Base-by-base conservation (phyloP, 192 early-diverging fungal species). In the Dissophora globulifera region DNA sequence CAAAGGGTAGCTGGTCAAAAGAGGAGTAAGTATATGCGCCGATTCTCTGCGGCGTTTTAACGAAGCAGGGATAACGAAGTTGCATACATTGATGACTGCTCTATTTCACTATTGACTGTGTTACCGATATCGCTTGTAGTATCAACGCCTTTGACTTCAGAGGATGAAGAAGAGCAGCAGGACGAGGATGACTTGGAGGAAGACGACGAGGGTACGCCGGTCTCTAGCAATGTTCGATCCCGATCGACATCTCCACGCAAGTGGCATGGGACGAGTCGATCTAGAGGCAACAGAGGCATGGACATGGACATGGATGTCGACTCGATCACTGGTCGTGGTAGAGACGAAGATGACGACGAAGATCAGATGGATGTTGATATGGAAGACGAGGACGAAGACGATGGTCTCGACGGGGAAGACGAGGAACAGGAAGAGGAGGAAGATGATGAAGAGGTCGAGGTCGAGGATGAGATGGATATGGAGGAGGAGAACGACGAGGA, bases 301-400 rank as follows among this genome's bases (percentile, higher is more conserved):
- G 58, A 69, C 8, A 47, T 69, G 52, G 67, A 69, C 30, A 23
- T 66, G 5, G 53, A 66, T 47, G 53, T 49, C 19, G 20, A 51
- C 2, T 66, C 63, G n/a, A 51, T 43, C 4, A 43, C 15, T 50
- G 42, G 23, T 19, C 50, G 69, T 45, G 31, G 51, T n/a, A 45
- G 49, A 12, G 67, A 67, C 16, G 70, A 71, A 8, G 59, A 69
- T 17, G 60, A 63, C 17, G 80, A 63, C 17, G 80, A 78, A 1
- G 69, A 71, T 41, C 67, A 46, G 43, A 59, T 67, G 54, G 59
- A 71, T 27, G 68, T 64, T 9, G 70, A 69, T 65, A 79, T 79
- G 66, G 55, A 62, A 22, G 72, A 71, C 25, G 79, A 79, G 12
- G 74, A 78, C 1, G 69, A 78, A 8, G 72, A 62, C 7, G 60